Conservation (phyloP, 164 flowering plant genomes). For the Cinnamomum chago region DNA sequence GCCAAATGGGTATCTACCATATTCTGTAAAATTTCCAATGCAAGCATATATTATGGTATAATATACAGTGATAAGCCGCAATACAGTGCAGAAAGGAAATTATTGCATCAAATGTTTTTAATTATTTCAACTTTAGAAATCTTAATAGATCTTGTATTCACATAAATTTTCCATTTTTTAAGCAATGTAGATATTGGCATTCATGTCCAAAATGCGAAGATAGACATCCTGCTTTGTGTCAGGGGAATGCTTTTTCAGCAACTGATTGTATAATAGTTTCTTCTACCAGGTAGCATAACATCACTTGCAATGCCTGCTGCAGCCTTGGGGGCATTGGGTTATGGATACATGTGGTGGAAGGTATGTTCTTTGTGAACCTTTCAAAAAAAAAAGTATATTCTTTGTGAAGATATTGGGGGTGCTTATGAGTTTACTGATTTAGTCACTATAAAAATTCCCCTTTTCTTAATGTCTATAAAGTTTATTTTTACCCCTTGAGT, state of each 20-base stretch:
- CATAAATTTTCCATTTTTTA: not conserved
- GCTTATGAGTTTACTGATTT: not conserved
- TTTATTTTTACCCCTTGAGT: no score
- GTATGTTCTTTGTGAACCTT: constrained; percentile 25
- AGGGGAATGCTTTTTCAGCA: not conserved
- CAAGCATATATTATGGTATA: not conserved
- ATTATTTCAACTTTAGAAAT: not conserved
- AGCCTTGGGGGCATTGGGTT: constrained; percentile 70
- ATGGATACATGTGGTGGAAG: constrained; percentile 99
- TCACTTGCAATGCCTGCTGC: constrained; percentile 64
- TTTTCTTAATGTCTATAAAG: no score
- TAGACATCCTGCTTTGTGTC: not conserved
- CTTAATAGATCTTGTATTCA: not conserved
- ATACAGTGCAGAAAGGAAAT: not conserved
- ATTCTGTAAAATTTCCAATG: not conserved
- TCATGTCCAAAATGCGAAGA: not conserved
- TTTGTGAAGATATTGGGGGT: not conserved
- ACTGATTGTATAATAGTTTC: not conserved
- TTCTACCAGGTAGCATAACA: constrained; percentile 42
- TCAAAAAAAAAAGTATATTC: no score
- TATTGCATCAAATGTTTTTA: not conserved
- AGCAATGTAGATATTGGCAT: not conserved
- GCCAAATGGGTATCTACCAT: constrained; percentile 35
- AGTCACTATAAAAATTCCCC: no score
- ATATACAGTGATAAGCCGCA: not conserved